These are phyloP conservation scores for Rhodamnia rubescens DNA, from an alignment of 345 rosid genomes.

Conservation along the genomic window DNA sequence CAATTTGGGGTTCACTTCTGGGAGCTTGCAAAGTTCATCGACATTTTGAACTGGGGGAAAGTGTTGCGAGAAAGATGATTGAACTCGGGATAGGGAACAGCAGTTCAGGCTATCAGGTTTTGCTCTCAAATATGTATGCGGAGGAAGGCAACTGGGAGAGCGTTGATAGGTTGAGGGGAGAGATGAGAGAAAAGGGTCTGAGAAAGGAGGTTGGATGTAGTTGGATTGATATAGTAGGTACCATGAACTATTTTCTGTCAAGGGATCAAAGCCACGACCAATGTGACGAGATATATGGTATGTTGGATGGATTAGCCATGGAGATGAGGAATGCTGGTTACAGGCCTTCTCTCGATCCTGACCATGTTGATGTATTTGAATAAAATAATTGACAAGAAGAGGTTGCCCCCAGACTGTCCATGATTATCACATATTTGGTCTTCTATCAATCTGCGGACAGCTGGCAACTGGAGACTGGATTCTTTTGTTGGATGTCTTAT, in stretches of 20 bases:
- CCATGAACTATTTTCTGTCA: constrained; percentile 42
- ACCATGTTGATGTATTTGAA: not conserved
- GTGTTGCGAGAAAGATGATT: constrained; percentile 43
- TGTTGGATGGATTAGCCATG: constrained; percentile 34
- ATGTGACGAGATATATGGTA: constrained; percentile 34
- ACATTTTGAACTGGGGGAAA: constrained; percentile 49
- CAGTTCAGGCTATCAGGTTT: constrained; percentile 56
- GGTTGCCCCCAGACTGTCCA: not conserved
- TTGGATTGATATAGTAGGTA: constrained; percentile 57
- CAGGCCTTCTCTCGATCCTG: constrained; percentile 1
- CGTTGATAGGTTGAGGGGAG: constrained; percentile 63
- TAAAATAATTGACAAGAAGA: not conserved
- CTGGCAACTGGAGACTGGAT: not conserved
- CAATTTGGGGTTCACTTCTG: constrained; percentile 84
- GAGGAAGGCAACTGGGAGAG: constrained; percentile 66
- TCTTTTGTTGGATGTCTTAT: not conserved
- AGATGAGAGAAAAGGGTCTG: constrained; percentile 61
- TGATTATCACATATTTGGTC: not conserved
- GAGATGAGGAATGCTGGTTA: constrained; percentile 34
- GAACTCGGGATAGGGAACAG: constrained; percentile 26
- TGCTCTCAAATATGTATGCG: constrained; percentile 84
- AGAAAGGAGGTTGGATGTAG: constrained; percentile 69
- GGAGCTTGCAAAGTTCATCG: constrained; percentile 71
- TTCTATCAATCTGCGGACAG: not conserved
- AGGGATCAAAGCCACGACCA: constrained; percentile 57